A percentile compares a stretch with the other conserved stretches of the same genome.
Conservation (phyloP, 2,329 filamentous ascomycete species). For the Seiridium cupressi region DNA sequence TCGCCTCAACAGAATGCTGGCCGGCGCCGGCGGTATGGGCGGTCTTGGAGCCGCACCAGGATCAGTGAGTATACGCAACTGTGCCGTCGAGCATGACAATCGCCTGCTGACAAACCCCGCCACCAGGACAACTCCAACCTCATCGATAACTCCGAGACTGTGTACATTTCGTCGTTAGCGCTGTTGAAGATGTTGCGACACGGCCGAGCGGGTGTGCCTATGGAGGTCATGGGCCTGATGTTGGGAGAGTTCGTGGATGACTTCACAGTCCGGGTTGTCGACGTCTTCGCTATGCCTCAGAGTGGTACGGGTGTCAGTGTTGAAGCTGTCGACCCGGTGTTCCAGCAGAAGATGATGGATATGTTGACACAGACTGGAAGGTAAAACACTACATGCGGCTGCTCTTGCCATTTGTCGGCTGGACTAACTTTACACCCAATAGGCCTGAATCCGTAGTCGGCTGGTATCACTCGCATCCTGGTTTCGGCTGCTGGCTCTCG, state of each 20-base stretch:
- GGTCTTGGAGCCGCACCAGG: slow-evolving; percentile 59
- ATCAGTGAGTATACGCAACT: slow-evolving; percentile 47
- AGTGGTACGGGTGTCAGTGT: slow-evolving; percentile 98
- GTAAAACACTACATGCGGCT: slow-evolving; percentile 44
- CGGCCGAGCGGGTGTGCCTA: slow-evolving; percentile 93
- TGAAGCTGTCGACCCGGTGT: slow-evolving; percentile 96
- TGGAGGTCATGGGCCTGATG: slow-evolving; percentile 99
- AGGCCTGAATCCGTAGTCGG: slow-evolving; percentile 96
- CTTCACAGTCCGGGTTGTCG: slow-evolving; percentile 96
- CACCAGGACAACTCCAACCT: slow-evolving; percentile 80
- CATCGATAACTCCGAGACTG: slow-evolving; percentile 98
- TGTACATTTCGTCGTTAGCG: slow-evolving; percentile 97
- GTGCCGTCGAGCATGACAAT: too few relatives aligned
- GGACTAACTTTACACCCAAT: slow-evolving; percentile 10
- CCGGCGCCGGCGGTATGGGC: slow-evolving; percentile 66
- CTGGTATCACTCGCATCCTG: slow-evolving; percentile 99
- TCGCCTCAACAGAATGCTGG: slow-evolving; percentile 85
- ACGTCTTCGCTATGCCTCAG: slow-evolving; percentile 99
- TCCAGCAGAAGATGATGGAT: slow-evolving; percentile 99
- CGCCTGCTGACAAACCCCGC: neutral
- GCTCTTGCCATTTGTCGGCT: too few relatives aligned
- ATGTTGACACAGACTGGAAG: slow-evolving; percentile 97
- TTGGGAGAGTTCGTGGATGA: slow-evolving; percentile 98
- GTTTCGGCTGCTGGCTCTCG: slow-evolving; percentile 98
- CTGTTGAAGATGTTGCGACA: slow-evolving; percentile 98